Base-by-base conservation (phyloP, 2,329 filamentous ascomycete species). In the Fusarium aywerte region DNA sequence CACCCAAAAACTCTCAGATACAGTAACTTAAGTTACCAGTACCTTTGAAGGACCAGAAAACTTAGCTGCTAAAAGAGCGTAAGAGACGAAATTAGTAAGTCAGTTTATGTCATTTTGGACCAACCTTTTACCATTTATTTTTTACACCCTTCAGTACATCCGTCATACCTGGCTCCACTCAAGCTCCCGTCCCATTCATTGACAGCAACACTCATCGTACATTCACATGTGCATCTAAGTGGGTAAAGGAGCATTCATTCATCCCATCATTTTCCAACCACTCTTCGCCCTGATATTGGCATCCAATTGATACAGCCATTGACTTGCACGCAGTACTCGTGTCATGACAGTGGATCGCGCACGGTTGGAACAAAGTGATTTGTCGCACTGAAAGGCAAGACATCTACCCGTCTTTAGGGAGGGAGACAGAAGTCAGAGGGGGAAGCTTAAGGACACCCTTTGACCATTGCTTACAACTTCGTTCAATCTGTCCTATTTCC, bases 381-480 rank as follows among this genome's bases (percentile, higher is more conserved):
- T 53, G 66, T 68, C 62, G 65, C 65, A 67, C 45, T 56, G 39
- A 42, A 55, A 51, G 44, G 62, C 57, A 59, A 69, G 66, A 67
- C 67, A 69, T 57, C 45, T 32, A 49, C 38, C 23, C 43, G 65
- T 62, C 47, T 48, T 42, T n/a, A n/a, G n/a, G n/a, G n/a, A 62
- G 51, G 38, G 61, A 69, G 52, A 58, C 44, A 25, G 35, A 49
- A 11, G 31, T 12, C 32, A 49, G 59, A 63, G 60, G 50, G 60
- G 60, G 62, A 66, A 44, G 18, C 42, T 53, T 67, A 47, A 67
- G 57, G 58, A 59, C 62, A 43, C 65, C 50, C 62, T 68, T 47
- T 47, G 52, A 50, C 50, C 50, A 45, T 47, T 58, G 21, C 62
- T 54, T 39, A 27, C 65, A 49, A 39, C 48, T 50, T 58, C 57